phyloP scores from a whole-genome alignment of 768 basidiomycete species.

The Termitomyces sp. region DNA sequence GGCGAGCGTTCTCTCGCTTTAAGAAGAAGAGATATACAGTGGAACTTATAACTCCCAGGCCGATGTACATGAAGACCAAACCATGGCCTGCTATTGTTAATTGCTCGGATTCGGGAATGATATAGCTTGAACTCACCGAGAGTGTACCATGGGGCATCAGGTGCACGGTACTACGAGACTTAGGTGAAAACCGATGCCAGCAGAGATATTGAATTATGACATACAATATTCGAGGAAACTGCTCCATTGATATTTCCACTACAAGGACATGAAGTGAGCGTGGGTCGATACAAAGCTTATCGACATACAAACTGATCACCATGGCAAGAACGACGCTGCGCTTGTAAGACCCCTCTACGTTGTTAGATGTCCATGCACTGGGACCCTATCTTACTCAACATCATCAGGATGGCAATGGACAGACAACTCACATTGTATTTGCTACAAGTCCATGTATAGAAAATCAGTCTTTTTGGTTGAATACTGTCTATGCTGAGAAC shows the following conservation, averaged over 20 bases:
- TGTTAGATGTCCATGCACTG: slow-evolving; percentile 62
- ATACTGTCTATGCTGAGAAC: slow-evolving; percentile 16
- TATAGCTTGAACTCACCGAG: slow-evolving; percentile 29
- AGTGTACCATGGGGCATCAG: slow-evolving; percentile 66
- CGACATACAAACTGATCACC: slow-evolving; percentile 59
- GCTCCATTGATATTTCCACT: slow-evolving; percentile 76
- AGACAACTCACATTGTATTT: slow-evolving; percentile 42
- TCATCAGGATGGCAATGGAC: background rate
- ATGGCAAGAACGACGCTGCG: slow-evolving; percentile 69
- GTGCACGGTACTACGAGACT: slow-evolving; percentile 52
- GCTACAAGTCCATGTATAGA: slow-evolving; percentile 31
- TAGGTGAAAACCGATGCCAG: background rate
- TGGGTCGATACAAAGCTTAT: background rate
- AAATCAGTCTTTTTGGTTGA: background rate
- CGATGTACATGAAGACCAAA: slow-evolving; percentile 72
- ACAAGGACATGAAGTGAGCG: slow-evolving; percentile 1
- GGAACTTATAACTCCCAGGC: slow-evolving; percentile 53
- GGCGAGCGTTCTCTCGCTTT: slow-evolving; percentile 57
- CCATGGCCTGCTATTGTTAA: slow-evolving; percentile 21
- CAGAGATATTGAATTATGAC: slow-evolving; percentile 21
- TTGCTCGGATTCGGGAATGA: background rate
- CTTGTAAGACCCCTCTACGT: slow-evolving; percentile 74
- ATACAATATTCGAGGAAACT: slow-evolving; percentile 71
- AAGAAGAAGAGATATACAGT: slow-evolving; percentile 38
- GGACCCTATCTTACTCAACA: background rate